Evolutionary conservation across 768 basidiomycete genomes (phyloP).

Genomic region (Leccinum fibrillosum): DNA sequence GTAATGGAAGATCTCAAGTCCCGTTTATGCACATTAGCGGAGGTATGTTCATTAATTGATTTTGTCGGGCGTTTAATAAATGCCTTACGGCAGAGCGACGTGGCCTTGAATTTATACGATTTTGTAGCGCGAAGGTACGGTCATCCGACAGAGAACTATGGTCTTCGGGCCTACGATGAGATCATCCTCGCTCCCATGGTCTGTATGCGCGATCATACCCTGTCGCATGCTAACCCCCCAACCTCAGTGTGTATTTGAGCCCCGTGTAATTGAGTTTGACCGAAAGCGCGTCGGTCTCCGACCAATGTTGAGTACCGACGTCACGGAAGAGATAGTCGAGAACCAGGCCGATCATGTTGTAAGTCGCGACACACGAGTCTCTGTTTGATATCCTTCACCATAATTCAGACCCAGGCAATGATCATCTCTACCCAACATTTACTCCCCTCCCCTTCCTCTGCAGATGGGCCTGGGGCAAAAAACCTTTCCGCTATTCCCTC

Average conservation of each 20-base stretch:
- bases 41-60: conserved; percentile 50
- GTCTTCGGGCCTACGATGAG: conserved; percentile 90
- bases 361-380: conserved; percentile 16
- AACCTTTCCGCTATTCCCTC: conserved; percentile 21
- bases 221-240: background rate
- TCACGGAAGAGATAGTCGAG: conserved; percentile 74
- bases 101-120: conserved; percentile 87
- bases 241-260: conserved; percentile 84
- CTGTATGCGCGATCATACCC: conserved; percentile 18
- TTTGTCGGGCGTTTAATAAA: conserved; percentile 4
- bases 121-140: conserved; percentile 81
- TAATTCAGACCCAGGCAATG: conserved; percentile 83
- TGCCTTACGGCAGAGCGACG: conserved; percentile 59
- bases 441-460: conserved; percentile 35
- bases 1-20: conserved; percentile 91
- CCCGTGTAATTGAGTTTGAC: conserved; percentile 88
- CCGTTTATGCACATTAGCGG: conserved; percentile 78
- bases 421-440: conserved; percentile 86
- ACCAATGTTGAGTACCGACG: conserved; percentile 50
- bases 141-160: conserved; percentile 80
- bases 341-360: conserved; percentile 54
- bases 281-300: conserved; percentile 56
- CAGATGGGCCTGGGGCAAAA: conserved; percentile 25
- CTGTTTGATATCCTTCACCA: conserved; percentile 1
- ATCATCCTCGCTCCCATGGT: conserved; percentile 95